These are phyloP conservation scores for Phaseolus coccineus DNA, from an alignment of 331 rosid species.

Conservation along the genomic window DNA sequence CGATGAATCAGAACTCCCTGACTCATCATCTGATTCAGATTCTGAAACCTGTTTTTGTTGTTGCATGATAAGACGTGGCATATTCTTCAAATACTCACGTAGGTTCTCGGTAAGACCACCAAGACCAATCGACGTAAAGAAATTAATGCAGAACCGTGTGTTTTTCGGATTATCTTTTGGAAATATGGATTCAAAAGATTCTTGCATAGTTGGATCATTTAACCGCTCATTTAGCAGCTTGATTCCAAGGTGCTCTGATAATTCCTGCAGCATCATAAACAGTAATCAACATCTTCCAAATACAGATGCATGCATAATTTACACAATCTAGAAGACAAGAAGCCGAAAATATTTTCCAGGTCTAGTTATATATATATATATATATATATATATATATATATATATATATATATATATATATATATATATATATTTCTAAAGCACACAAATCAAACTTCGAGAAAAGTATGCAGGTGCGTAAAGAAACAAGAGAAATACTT, in stretches of 20 bases:
- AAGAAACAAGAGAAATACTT: conserved; percentile 6
- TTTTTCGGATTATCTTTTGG: conserved; percentile 92
- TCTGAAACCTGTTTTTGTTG: conserved; percentile 69
- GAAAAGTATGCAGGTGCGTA: not conserved
- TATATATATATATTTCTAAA: not conserved
- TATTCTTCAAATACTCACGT: conserved; percentile 86
- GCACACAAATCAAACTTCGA: conserved; percentile 10
- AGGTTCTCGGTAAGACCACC: conserved; percentile 95
- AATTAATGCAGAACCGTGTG: conserved; percentile 88
- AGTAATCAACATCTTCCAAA: conserved; percentile 38
- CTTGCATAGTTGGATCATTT: conserved; percentile 67
- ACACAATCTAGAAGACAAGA: conserved; percentile 11
- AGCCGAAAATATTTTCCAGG: not conserved
- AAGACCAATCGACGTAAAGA: conserved; percentile 96
- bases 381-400: not conserved
- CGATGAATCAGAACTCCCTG: conserved; percentile 63
- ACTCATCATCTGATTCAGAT: conserved; percentile 62
- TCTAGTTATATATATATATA: not conserved
- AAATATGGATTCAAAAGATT: conserved; percentile 74
- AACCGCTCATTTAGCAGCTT: conserved; percentile 75
- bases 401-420: not conserved
- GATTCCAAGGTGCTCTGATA: conserved; percentile 89
- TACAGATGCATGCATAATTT: not conserved
- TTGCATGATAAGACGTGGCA: conserved; percentile 95
- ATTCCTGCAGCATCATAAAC: conserved; percentile 65